Evolutionary conservation across 306 rosid genomes (phyloP).

Genomic region (Fragaria ananassa): DNA sequence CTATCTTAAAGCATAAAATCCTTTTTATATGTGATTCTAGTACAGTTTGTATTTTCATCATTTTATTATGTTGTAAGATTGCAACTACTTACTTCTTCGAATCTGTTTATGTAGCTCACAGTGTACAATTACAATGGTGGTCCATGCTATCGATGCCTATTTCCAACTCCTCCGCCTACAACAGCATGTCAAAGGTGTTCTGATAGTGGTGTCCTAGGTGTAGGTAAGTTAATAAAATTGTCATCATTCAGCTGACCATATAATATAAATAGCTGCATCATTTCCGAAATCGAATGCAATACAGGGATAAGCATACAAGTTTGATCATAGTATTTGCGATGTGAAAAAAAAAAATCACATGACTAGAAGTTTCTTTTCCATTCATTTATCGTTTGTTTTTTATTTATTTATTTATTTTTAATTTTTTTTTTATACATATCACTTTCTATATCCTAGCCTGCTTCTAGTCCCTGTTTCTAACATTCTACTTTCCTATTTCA

Average conservation of each 20-base stretch:
- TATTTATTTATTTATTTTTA: neutral
- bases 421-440: neutral
- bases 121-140: conserved; percentile 82
- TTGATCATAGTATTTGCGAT: neutral
- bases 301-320: neutral
- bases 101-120: conserved; percentile 67
- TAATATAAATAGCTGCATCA: no score
- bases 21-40: neutral
- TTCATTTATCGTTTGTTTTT: no score
- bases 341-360: neutral
- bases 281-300: neutral
- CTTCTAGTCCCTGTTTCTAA: neutral
- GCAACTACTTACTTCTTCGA: neutral
- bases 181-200: conserved; percentile 96
- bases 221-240: conserved; percentile 47
- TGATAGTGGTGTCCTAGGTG: conserved; percentile 91
- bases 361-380: neutral
- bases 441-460: neutral
- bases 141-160: conserved; percentile 90
- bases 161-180: conserved; percentile 92
- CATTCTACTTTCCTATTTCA: conserved; percentile 31
- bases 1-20: neutral
- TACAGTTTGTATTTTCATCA: neutral
- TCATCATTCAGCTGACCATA: neutral
- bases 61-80: neutral